Percentiles rank a stretch among this genome's conserved stretches.
phyloP scores from a whole-genome alignment of 192 early-diverging fungal genomes.

The Diversispora epigaea region DNA sequence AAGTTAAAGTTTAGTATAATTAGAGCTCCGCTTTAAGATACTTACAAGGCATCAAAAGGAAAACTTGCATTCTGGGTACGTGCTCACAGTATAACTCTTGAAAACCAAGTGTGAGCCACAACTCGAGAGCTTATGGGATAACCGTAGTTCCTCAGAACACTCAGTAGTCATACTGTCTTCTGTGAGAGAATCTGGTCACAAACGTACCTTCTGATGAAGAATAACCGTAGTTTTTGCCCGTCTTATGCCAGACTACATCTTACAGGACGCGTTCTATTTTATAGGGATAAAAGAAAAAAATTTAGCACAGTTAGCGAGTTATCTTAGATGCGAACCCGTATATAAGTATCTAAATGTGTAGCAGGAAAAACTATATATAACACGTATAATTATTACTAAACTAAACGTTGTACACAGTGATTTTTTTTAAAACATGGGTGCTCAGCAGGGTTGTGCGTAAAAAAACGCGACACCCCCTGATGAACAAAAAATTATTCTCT shows the following conservation, averaged over 20 bases:
- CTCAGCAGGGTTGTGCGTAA: neutral
- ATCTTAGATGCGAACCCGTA: neutral
- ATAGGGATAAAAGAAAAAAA: constrained; percentile 20
- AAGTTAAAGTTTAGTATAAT: constrained; percentile 1
- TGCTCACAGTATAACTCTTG: constrained; percentile 30
- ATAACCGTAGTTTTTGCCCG: neutral
- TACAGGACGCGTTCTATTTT: constrained; percentile 19
- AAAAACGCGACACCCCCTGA: neutral
- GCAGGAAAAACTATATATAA: neutral
- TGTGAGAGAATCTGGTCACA: constrained; percentile 33
- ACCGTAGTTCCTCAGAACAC: constrained; percentile 24
- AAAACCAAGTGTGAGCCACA: constrained; percentile 30
- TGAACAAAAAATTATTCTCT: neutral
- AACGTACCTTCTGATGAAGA: constrained; percentile 21
- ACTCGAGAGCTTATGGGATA: constrained; percentile 13
- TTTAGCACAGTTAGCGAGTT: constrained; percentile 12
- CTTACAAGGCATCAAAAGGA: constrained; percentile 28
- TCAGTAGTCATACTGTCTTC: constrained; percentile 31
- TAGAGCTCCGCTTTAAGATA: constrained; percentile 6
- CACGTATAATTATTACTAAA: neutral
- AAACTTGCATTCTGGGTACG: constrained; percentile 6
- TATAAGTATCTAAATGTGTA: neutral
- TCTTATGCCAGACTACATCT: constrained; percentile 29
- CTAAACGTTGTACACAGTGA: neutral
- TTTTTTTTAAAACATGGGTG: neutral